Evolutionary conservation across 306 rosid species (phyloP).

Genomic region (Notholithocarpus densiflorus): DNA sequence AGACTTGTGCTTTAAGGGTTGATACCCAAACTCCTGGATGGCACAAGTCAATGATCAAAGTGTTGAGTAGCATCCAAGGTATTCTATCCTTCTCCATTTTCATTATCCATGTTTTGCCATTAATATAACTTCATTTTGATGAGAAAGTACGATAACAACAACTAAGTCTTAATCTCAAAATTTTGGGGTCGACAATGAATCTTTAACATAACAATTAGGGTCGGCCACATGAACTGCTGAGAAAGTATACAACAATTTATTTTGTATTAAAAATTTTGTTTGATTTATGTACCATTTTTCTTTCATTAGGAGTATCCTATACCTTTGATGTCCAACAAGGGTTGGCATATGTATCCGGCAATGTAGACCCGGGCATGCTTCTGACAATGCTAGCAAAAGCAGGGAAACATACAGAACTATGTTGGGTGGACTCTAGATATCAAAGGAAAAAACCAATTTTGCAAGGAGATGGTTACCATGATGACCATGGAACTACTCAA

Average conservation of each 20-base stretch:
- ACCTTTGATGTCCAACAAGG: not conserved
- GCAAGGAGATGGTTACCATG: not conserved
- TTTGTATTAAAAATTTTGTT: not conserved
- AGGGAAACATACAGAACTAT: slow-evolving; percentile 23
- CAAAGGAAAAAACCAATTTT: not conserved
- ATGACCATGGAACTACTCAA: too few relatives aligned
- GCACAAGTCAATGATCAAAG: not conserved
- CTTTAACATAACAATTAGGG: too few relatives aligned
- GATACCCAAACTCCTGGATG: too few relatives aligned
- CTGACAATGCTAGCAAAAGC: slow-evolving; percentile 11
- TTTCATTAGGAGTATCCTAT: not conserved
- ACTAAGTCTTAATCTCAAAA: too few relatives aligned
- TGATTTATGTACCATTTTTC: not conserved
- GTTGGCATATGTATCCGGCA: not conserved
- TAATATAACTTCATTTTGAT: not conserved
- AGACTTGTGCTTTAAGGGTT: too few relatives aligned
- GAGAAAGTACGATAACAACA: not conserved
- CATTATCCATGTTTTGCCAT: not conserved
- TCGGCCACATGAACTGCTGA: rapidly evolving
- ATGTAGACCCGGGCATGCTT: slow-evolving; percentile 4
- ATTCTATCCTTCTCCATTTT: not conserved
- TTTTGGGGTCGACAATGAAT: too few relatives aligned
- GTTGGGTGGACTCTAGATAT: slow-evolving; percentile 10
- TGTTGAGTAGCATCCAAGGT: not conserved
- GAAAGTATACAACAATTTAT: too few relatives aligned